Evolutionary conservation across 2,329 filamentous ascomycete species (phyloP), one percentile per base, ranked within the genome.

Genomic region (Pseudonectria buxi): DNA sequence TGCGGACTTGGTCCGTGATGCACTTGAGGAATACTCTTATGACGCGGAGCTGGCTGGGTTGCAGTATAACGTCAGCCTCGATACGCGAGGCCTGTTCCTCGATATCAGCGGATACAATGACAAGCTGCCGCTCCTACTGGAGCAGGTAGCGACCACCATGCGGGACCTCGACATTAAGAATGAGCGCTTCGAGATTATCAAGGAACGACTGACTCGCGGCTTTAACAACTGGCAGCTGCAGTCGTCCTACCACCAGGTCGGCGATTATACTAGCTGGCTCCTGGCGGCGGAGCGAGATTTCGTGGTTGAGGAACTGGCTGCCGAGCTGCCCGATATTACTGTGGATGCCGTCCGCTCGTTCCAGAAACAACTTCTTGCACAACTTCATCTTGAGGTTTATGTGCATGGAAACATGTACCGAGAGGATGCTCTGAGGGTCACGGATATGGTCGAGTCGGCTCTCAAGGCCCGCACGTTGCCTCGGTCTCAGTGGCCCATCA

Each of bases 341-440:
- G 74, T 77, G 1, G 78, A 86, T 15, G 82, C 86, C 40, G 76
- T 95, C 26, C 74, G 80, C 32, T 65, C 72, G 6, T 95, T 95
- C 64, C 83, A 83, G 57, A 83, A 83, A 28, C 82, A 92, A 50
- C 67, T 95, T 30, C 70, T 96, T 28, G 73, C 78, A 10, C 88
- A 96, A 56, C 72, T 90, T 47, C 84, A 94, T 52, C 82, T 95
- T 44, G 92, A 98, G 59, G 74, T 88, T 3, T 76, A 95, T 37
- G 84, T 82, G 0, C 89, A 95, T 51, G 92, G 92, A 34, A 98
- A 98, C 59, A 59, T 98, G 36, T 88, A 94, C 68, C 94, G 89
- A 63, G 87, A 94, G 57, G 92, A 98, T 55, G 88, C 87, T 0
- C 68, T 95, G 36, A 83, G 82, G 56, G 74, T 95, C 56, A 90